phyloP scores from a whole-genome alignment of 2,329 filamentous ascomycete genomes.

The Pezicula carpinea region DNA sequence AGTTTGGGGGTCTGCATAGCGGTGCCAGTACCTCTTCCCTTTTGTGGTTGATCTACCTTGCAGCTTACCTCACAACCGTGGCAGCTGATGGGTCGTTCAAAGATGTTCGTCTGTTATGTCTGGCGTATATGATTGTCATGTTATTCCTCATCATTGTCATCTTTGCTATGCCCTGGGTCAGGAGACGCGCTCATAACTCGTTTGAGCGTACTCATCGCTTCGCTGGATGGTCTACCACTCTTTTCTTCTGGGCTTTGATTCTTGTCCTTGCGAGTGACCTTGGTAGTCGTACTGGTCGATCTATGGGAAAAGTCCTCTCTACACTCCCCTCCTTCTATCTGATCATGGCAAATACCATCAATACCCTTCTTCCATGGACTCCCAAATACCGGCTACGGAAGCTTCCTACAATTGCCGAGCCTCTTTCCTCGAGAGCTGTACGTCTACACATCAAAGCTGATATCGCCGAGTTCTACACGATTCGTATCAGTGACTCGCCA shows the following conservation, averaged over 20 bases:
- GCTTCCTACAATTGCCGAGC: conserved; percentile 46
- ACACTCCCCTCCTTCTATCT: conserved; percentile 50
- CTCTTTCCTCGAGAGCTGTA: conserved; percentile 34
- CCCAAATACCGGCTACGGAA: conserved; percentile 45
- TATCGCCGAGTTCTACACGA: conserved; percentile 35
- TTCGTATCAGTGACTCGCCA: conserved; percentile 43
- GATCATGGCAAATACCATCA: conserved; percentile 44
- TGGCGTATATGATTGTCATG: not conserved
- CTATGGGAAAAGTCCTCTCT: conserved; percentile 6
- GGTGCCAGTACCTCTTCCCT: conserved; percentile 41
- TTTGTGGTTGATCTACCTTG: conserved; percentile 39
- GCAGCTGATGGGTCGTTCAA: not conserved
- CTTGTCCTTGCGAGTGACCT: conserved; percentile 29
- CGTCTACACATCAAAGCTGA: conserved; percentile 49
- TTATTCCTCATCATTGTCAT: conserved; percentile 22
- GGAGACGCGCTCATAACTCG: conserved; percentile 44
- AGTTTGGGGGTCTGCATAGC: conserved; percentile 46
- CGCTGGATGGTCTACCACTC: conserved; percentile 47
- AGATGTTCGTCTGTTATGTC: not conserved
- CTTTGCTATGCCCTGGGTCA: conserved; percentile 46
- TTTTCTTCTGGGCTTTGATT: conserved; percentile 45
- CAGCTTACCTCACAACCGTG: conserved; percentile 9
- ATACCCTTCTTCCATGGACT: conserved; percentile 55
- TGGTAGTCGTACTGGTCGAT: not conserved
- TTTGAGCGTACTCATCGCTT: conserved; percentile 55